phyloP scores from a whole-genome alignment of 306 rosid species.

The Arachis hypogaea region DNA sequence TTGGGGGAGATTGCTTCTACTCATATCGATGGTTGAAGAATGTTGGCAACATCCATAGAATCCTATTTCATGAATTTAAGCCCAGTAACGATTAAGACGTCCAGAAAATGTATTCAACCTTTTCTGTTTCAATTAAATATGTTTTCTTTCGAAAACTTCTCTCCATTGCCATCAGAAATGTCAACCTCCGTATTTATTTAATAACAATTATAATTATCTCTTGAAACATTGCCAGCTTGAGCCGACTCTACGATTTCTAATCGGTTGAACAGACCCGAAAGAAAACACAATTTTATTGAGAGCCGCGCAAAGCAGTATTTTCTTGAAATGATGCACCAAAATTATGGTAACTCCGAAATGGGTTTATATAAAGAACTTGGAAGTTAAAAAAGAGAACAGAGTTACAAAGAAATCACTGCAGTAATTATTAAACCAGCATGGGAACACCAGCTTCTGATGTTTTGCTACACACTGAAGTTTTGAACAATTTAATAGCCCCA shows the following conservation, averaged over 20 bases:
- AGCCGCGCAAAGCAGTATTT: conserved; percentile 23
- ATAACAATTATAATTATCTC: neutral
- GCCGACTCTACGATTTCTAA: neutral
- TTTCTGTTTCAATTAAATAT: no score
- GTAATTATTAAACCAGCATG: conserved; percentile 60
- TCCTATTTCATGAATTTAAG: no score
- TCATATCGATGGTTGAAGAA: no score
- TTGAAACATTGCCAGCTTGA: neutral
- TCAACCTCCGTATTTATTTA: neutral
- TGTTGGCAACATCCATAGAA: no score
- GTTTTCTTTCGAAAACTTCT: neutral
- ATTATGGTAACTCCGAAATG: conserved; percentile 33
- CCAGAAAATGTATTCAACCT: no score
- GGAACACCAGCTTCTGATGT: conserved; percentile 43
- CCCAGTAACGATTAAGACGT: no score
- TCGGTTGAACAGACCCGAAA: neutral
- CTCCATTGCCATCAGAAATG: neutral
- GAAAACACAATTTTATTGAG: conserved; percentile 33
- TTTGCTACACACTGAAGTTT: conserved; percentile 37
- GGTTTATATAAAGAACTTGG: conserved; percentile 31
- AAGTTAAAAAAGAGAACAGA: conserved; percentile 17
- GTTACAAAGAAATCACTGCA: conserved; percentile 47
- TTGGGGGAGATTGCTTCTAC: no score
- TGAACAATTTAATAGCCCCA: conserved; percentile 83
- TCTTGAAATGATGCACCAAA: conserved; percentile 37